Conservation (phyloP, 1,284 basidiomycete genomes). For the Trichosporon asahii region DNA sequence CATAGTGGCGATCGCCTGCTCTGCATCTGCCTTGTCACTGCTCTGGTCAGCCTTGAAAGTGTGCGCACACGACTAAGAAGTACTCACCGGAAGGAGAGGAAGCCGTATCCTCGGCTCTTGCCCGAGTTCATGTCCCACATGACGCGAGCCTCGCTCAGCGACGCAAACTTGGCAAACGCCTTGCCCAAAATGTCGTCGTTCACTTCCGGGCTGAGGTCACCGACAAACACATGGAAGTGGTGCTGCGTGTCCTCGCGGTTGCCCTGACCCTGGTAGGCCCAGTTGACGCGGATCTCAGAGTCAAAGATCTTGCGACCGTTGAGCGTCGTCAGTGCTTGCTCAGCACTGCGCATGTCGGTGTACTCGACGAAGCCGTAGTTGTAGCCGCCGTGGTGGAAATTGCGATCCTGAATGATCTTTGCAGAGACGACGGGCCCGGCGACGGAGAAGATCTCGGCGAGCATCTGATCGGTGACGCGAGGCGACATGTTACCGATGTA, state of each 20-base stretch:
- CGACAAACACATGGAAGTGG: slow-evolving; percentile 97
- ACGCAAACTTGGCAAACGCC: slow-evolving; percentile 92
- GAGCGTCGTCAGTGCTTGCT: slow-evolving; percentile 91
- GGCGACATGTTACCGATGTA: slow-evolving; percentile 96
- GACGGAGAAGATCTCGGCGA: slow-evolving; percentile 93
- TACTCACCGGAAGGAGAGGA: slow-evolving; percentile 56
- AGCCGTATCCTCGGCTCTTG: slow-evolving; percentile 69
- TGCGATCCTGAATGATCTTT: slow-evolving; percentile 98
- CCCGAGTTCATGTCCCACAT: slow-evolving; percentile 99
- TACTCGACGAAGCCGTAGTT: slow-evolving; percentile 99
- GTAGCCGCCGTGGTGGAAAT: slow-evolving; percentile 93
- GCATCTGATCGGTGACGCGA: slow-evolving; percentile 68
- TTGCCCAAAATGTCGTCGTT: slow-evolving; percentile 95
- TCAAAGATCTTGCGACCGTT: slow-evolving; percentile 98
- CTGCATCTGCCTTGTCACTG: slow-evolving; percentile 94
- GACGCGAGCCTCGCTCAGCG: slow-evolving; percentile 91
- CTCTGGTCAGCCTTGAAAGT: slow-evolving; percentile 54
- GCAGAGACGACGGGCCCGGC: slow-evolving; percentile 92
- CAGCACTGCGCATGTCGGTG: slow-evolving; percentile 93
- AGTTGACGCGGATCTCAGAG: slow-evolving; percentile 94
- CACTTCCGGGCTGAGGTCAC: slow-evolving; percentile 95
- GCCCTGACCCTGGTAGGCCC: slow-evolving; percentile 95
- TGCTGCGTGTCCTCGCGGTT: slow-evolving; percentile 79
- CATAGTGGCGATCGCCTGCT: slow-evolving; percentile 97
- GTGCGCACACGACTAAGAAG: neutral